A percentile compares a stretch with the other conserved stretches of the same genome.
Evolutionary conservation across 306 rosid species (phyloP).

Genomic region (Lathyrus tuberosus): DNA sequence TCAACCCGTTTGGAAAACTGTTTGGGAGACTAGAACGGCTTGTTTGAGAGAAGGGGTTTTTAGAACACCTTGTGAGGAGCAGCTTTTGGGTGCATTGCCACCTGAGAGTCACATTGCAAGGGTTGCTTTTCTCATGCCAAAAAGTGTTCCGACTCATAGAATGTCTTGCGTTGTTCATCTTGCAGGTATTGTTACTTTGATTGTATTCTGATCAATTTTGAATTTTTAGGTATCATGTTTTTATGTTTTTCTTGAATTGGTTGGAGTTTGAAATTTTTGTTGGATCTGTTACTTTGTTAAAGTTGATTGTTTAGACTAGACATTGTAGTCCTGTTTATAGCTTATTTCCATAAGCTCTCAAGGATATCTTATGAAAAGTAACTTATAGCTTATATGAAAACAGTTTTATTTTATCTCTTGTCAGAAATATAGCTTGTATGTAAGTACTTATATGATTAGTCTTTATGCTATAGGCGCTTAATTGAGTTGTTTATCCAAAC

Average conservation of each 20-base stretch:
- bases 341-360: neutral
- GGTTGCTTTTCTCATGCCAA: conserved; percentile 87
- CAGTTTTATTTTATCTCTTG: neutral
- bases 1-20: conserved; percentile 75
- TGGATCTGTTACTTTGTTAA: conserved; percentile 29
- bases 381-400: neutral
- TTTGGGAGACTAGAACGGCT: conserved; percentile 82
- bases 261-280: neutral
- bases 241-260: neutral
- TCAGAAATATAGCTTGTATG: neutral
- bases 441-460: neutral
- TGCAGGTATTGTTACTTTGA: conserved; percentile 61
- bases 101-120: conserved; percentile 89
- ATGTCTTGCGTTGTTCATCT: conserved; percentile 96
- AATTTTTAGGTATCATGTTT: conserved; percentile 7
- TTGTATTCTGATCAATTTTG: conserved; percentile 13
- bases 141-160: conserved; percentile 60
- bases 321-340: neutral
- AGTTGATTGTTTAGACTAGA: neutral
- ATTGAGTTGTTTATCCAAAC: neutral
- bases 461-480: neutral
- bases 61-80: conserved; percentile 86
- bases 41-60: conserved; percentile 83
- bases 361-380: neutral
- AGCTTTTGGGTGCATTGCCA: conserved; percentile 78